Base-by-base conservation (phyloP, 2,329 filamentous ascomycete species). In the Diaporthe helianthi region DNA sequence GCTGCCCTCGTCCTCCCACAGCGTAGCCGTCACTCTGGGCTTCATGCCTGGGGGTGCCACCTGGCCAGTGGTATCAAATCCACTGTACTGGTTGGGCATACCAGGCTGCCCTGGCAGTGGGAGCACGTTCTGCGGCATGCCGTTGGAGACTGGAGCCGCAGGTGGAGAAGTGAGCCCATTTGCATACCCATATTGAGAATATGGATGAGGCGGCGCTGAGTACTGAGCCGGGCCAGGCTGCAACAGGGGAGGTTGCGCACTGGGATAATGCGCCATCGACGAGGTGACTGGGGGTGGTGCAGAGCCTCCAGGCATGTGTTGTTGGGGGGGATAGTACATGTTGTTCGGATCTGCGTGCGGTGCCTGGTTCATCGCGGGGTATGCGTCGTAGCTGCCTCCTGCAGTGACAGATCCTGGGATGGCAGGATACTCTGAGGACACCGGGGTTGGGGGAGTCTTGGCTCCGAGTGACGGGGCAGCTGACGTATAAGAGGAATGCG, bases 1-100 rank as follows among this genome's bases (percentile, higher is more conserved):
- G 78, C 94, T 98, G 41, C 96, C 96, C 78, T 99, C 96, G 74
- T 99, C 96, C 83, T 98, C 96, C 96, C 96, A 99, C 29, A 99
- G 80, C 0, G 96, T 99, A 10, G 96, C 96, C 5, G 96, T 98
- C 33, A 99, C 96, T 72, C 95, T 87, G 24, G 96, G 96, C 83
- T 98, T 98, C 89, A 97, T 97, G 36, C 95, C 95, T 3, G 93
- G 92, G 10, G 96, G 96, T 22, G 94, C 93, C 70, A 97, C 83
- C 79, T 98, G 96, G 10, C 96, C 96, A n/a, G 93, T 97, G 9
- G 90, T 92, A 78, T 98, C 96, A 73, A 89, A 89, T 4, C 83
- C 83, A 66, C 81, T 79, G 77, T 92, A 94, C 31, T 85, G 82
- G 73, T 87, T 86, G 55, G 83, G 83, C 77, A 87, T 85, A 24